A percentile compares a stretch with the other conserved stretches of the same genome.
These are phyloP conservation scores for Leccinum variicolor DNA, from an alignment of 768 basidiomycete species.

Conservation along the genomic window DNA sequence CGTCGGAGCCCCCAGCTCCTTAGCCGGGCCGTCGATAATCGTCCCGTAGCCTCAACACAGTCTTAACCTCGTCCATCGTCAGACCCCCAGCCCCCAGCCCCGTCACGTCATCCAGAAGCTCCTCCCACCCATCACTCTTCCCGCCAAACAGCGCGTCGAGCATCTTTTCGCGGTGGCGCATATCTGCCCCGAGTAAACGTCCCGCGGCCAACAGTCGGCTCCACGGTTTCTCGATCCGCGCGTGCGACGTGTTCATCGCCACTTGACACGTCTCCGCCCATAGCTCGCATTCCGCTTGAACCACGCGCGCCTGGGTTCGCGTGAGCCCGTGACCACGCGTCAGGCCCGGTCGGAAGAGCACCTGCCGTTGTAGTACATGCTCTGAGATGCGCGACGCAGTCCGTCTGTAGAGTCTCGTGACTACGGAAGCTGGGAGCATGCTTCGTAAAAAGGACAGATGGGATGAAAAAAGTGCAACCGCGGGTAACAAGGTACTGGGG, in stretches of 20 bases:
- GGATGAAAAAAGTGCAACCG: slow-evolving; percentile 77
- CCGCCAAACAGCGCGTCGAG: slow-evolving; percentile 16
- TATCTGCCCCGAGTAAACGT: slow-evolving; percentile 58
- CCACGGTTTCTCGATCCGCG: slow-evolving; percentile 75
- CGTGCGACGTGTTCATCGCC: slow-evolving; percentile 46
- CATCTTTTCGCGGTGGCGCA: slow-evolving; percentile 32
- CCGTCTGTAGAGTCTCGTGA: slow-evolving; percentile 69
- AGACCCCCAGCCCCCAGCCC: slow-evolving; percentile 61
- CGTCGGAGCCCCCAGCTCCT: not conserved
- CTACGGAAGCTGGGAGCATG: slow-evolving; percentile 55
- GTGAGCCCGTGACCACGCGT: slow-evolving; percentile 32
- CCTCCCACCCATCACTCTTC: slow-evolving; percentile 48
- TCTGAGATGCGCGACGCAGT: slow-evolving; percentile 68
- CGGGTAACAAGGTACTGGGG: slow-evolving; percentile 68
- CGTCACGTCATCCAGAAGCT: slow-evolving; percentile 41
- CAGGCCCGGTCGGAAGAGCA: slow-evolving; percentile 74
- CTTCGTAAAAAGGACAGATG: slow-evolving; percentile 67
- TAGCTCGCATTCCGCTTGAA: slow-evolving; percentile 71
- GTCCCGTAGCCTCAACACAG: slow-evolving; percentile 47
- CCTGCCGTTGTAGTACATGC: slow-evolving; percentile 79
- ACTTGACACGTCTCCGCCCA: slow-evolving; percentile 79
- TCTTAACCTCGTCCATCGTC: slow-evolving; percentile 55
- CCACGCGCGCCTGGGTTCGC: slow-evolving; percentile 50
- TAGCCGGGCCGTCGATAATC: slow-evolving; percentile 30
- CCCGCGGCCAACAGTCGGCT: slow-evolving; percentile 65